Evolutionary conservation across 257 asterid genomes (phyloP).

Genomic region (Rehmannia glutinosa): DNA sequence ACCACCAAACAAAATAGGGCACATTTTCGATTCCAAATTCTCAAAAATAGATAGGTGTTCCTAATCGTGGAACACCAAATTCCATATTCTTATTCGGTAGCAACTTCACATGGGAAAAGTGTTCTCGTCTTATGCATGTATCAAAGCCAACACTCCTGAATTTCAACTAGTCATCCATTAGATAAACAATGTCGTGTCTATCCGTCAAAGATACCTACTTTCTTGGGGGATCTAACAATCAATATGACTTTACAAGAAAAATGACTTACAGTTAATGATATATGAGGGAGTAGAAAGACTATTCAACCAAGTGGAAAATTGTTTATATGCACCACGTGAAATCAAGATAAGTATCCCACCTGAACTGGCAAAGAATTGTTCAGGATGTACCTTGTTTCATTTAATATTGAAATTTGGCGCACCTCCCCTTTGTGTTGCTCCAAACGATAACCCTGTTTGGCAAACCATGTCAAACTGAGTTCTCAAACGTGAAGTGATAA

Average conservation of each 20-base stretch:
- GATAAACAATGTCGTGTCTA: not conserved
- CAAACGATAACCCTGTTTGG: conserved; percentile 38
- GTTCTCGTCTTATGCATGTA: no score
- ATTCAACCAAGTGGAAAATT: no score
- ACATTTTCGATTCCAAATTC: no score
- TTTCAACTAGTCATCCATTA: not conserved
- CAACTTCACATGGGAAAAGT: no score
- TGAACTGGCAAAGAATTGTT: not conserved
- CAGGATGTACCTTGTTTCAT: conserved; percentile 66
- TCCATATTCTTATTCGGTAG: no score
- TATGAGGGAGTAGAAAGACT: no score
- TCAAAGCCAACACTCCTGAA: not conserved
- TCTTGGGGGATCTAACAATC: not conserved
- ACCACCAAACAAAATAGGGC: not conserved
- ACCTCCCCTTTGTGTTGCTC: conserved; percentile 39
- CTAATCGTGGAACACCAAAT: no score
- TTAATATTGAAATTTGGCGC: conserved; percentile 43
- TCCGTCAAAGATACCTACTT: not conserved
- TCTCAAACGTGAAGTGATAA: conserved; percentile 9
- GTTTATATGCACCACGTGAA: not conserved
- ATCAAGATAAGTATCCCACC: not conserved
- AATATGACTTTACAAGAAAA: not conserved
- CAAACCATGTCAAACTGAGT: conserved; percentile 30
- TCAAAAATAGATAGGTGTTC: no score
- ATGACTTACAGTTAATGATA: no score